Evolutionary conservation across 148 eudicot species (phyloP).

Genomic region (Simmondsia chinensis): DNA sequence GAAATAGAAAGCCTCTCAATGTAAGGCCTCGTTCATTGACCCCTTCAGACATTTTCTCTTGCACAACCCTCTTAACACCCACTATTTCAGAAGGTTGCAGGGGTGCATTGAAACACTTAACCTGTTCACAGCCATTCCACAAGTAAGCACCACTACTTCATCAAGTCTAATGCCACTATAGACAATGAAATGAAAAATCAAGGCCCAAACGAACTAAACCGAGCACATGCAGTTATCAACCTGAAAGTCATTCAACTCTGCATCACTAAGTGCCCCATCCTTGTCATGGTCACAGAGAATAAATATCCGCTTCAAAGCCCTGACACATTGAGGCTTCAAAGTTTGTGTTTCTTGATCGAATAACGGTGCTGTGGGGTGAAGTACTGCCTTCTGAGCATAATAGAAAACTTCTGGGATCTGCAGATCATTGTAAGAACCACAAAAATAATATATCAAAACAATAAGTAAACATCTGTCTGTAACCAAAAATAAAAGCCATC

Average conservation of each 20-base stretch:
- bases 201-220: neutral
- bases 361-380: constrained; percentile 84
- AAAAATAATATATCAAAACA: too few relatives aligned
- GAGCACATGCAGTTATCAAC: constrained; percentile 17
- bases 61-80: constrained; percentile 93
- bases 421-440: too few relatives aligned
- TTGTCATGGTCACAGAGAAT: constrained; percentile 82
- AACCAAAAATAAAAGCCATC: too few relatives aligned
- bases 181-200: neutral
- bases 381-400: constrained; percentile 94
- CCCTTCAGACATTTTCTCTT: constrained; percentile 82
- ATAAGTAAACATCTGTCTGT: too few relatives aligned
- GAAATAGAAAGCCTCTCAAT: constrained; percentile 79
- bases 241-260: constrained; percentile 93
- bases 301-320: constrained; percentile 86
- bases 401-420: constrained; percentile 91
- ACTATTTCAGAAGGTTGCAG: constrained; percentile 86
- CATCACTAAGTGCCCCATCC: constrained; percentile 90
- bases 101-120: constrained; percentile 93
- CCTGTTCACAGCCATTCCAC: constrained; percentile 45
- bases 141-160: too few relatives aligned
- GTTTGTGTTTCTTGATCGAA: constrained; percentile 92
- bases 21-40: constrained; percentile 86
- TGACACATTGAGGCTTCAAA: constrained; percentile 76
- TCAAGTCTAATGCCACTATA: neutral